These are phyloP conservation scores for Cadophora luteo-olivacea DNA, from an alignment of 2,329 filamentous ascomycete species.

Conservation along the genomic window DNA sequence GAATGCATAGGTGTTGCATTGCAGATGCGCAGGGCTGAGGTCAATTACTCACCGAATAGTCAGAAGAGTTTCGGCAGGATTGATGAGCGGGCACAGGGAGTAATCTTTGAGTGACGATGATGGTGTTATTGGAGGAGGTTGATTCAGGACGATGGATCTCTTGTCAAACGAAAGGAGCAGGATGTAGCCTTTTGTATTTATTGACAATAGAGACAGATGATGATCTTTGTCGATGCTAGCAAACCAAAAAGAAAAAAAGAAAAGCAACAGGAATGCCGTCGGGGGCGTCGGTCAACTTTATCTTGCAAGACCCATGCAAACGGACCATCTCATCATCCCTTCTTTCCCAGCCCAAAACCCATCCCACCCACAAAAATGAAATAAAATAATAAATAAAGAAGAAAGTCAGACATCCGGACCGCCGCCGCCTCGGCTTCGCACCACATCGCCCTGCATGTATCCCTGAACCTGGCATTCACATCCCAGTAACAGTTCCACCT, in stretches of 20 bases:
- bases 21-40: constrained; percentile 28
- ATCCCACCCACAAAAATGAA: constrained; percentile 18
- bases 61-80: constrained; percentile 11
- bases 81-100: not conserved
- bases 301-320: constrained; percentile 12
- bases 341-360: not conserved
- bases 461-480: constrained; percentile 2
- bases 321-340: constrained; percentile 17
- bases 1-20: constrained; percentile 12
- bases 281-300: constrained; percentile 8
- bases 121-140: constrained; percentile 11
- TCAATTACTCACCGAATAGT: constrained; percentile 22
- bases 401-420: constrained; percentile 18
- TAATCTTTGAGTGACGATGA: constrained; percentile 11
- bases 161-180: constrained; percentile 4
- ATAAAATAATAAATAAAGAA: constrained; percentile 12
- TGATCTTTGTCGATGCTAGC: constrained; percentile 1
- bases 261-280: not conserved
- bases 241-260: constrained; percentile 14
- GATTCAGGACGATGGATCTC: constrained; percentile 7
- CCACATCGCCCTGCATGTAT: constrained; percentile 4
- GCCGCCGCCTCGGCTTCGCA: constrained; percentile 16
- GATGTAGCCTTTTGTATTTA: constrained; percentile 10
- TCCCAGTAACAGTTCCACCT: constrained; percentile 8
- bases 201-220: constrained; percentile 3